Evolutionary conservation across 805 yeast genomes (phyloP).

Genomic region (Ascoidea asiatica): DNA sequence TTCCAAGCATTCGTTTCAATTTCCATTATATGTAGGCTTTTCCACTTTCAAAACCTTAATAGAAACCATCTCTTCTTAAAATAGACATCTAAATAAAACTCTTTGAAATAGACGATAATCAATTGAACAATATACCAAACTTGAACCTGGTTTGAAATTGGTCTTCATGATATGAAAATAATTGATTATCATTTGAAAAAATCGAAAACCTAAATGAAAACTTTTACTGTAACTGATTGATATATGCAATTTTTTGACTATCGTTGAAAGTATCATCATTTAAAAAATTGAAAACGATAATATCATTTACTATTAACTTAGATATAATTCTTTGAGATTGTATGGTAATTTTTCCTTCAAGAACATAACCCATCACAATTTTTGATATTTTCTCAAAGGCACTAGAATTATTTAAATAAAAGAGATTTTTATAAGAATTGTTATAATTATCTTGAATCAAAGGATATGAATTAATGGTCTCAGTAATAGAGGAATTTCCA

Average conservation of each 20-base stretch:
- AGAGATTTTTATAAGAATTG: background rate
- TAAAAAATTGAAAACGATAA: slow-evolving; percentile 6
- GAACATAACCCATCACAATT: slow-evolving; percentile 6
- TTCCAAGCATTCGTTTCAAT: too few species aligned
- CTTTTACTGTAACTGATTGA: slow-evolving; percentile 2
- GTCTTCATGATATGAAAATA: too few species aligned
- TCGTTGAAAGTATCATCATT: slow-evolving; percentile 1
- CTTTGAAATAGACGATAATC: too few species aligned
- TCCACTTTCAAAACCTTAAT: too few species aligned
- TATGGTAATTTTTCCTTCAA: slow-evolving; percentile 1
- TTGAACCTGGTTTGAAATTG: too few species aligned
- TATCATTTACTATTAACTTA: slow-evolving; percentile 3
- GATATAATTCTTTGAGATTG: slow-evolving; percentile 3
- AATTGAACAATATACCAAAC: too few species aligned
- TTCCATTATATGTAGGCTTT: too few species aligned
- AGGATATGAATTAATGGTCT: background rate
- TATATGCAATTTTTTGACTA: slow-evolving; percentile 2
- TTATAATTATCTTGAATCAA: background rate
- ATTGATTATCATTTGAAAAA: too few species aligned
- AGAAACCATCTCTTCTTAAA: too few species aligned
- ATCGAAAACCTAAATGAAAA: too few species aligned
- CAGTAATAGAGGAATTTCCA: background rate
- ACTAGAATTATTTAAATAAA: background rate
- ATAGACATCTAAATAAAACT: too few species aligned
- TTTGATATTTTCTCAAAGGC: slow-evolving; percentile 2